Base-by-base conservation (phyloP, 2,329 filamentous ascomycete species). In the Nannizziopsis barbatae region DNA sequence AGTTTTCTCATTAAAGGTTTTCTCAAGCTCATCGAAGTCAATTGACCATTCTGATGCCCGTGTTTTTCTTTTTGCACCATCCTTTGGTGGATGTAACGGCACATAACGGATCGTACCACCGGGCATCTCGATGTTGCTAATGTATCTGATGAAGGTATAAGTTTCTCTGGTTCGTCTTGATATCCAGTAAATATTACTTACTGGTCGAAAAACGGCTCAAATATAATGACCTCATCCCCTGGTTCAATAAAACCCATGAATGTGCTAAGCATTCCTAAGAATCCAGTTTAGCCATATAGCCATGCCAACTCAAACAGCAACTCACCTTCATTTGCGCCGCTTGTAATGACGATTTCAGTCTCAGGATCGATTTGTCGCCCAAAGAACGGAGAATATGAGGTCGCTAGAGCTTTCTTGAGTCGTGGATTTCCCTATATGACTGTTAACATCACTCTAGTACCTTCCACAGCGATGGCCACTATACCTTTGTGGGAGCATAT, bases 141-240 rank as follows among this genome's bases (percentile, higher is more conserved):
- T 94, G 65, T 96, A 94, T 58, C 76, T 80, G 45, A 17, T n/a
- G 35, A 7, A 45, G 35, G 37, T 15, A 42, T 50, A 31, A 50
- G 48, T 14, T 20, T 27, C 47, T 31, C 49, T 27, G 22, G 31
- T 33, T 17, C 2, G 33, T 12, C 2, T 12, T 35, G 36, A 12
- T 62, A 73, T 71, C 59, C 67, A 14, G 7, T 14, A 22, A 15
- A 12, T 69, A 15, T 30, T 46, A 60, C 74, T 62, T 65, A 86
- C 81, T 98, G 92, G 68, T 98, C 92, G 64, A 96, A 98, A 71
- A 95, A 98, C 9, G 92, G 92, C 71, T 98, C 92, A 64, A 98
- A 95, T 49, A 98, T 78, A 56, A 98, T 95, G 56, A 95, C 92
- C 67, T 98, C 92, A 62, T 98, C 92, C 10, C 87, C 92, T 1